Base-by-base conservation (phyloP, 768 basidiomycete genomes). In the Leccinum olivaceopallidum region DNA sequence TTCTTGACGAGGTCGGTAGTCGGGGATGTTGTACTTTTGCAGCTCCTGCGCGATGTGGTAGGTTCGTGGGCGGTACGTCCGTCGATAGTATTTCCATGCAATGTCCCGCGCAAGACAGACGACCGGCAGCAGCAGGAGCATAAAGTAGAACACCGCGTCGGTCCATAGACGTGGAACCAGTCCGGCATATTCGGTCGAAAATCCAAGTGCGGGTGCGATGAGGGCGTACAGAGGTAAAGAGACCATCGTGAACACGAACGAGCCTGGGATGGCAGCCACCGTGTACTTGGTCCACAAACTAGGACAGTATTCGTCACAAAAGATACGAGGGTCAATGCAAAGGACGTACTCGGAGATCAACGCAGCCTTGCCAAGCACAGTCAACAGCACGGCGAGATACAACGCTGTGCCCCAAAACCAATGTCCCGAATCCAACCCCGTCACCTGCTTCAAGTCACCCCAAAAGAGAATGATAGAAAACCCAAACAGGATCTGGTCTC, bases 211-310 rank as follows among this genome's bases (percentile, higher is more conserved):
- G 2, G 97, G 97, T 0, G 97, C 90, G 63, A 97, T 81, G 59
- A 88, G 75, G 36, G 91, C 91, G 71, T 99, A 99, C 0, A 98
- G 70, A 0, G 97, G 96, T 2, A 99, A 81, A 77, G 94, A 94
- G 53, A 89, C 67, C 94, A 98, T 97, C n/a, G 97, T 92, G 77
- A 98, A 95, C 37, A 90, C 73, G 71, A 98, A 97, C 3, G 97
- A 98, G 20, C 97, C 97, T 2, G 96, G 97, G 55, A 99, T 99
- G 12, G 97, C 96, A 44, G 93, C 94, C 53, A 98, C 92, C 13
- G 96, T 98, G 70, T 98, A 99, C 72, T 98, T 98, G 1, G 97
- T 99, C 97, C 97, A 99, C n/a, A 99, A 76, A 67, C 96, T 99
- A 18, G 44, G 60, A 8, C 58, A 26, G 5, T 10, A 10, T 13